Percentiles rank a stretch among this genome's conserved stretches.
These are phyloP conservation scores for Gamarada debralockiae DNA, from an alignment of 495 filamentous ascomycete genomes.

Conservation along the genomic window DNA sequence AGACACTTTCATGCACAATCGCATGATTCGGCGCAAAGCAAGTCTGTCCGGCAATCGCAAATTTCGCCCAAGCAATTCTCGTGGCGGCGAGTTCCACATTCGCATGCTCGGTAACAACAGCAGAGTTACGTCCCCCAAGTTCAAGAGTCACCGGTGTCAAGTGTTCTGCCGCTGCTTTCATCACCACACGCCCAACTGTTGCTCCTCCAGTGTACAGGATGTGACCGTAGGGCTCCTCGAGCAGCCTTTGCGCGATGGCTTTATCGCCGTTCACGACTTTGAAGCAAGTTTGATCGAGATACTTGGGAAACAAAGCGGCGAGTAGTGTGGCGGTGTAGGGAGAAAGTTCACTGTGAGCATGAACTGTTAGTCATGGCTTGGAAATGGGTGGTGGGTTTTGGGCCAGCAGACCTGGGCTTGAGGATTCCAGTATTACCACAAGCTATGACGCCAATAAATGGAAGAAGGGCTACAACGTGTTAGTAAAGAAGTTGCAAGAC, in stretches of 20 bases:
- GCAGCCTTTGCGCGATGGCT: slow-evolving; percentile 58
- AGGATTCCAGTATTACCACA: neutral
- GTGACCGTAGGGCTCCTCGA: slow-evolving; percentile 71
- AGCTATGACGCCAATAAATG: neutral
- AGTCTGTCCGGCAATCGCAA: slow-evolving; percentile 63
- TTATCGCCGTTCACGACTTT: slow-evolving; percentile 59
- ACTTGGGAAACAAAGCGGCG: slow-evolving; percentile 47
- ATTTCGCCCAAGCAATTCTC: slow-evolving; percentile 64
- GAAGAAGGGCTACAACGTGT: neutral
- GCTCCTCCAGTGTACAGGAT: slow-evolving; percentile 73
- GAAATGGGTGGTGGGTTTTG: neutral
- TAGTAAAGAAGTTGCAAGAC: neutral
- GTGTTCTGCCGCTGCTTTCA: slow-evolving; percentile 66
- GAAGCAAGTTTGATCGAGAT: slow-evolving; percentile 61
- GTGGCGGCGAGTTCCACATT: slow-evolving; percentile 55
- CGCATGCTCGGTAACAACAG: slow-evolving; percentile 50
- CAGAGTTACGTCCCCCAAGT: slow-evolving; percentile 51
- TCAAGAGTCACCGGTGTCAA: slow-evolving; percentile 56
- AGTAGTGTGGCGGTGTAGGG: slow-evolving; percentile 55
- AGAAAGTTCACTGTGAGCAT: slow-evolving; percentile 44
- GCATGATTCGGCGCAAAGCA: slow-evolving; percentile 62
- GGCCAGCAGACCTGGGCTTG: neutral
- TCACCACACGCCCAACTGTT: slow-evolving; percentile 62
- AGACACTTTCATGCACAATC: slow-evolving; percentile 56
- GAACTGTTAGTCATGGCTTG: neutral